phyloP scores from a whole-genome alignment of 208 protist species.

The Trypanosoma mega region DNA sequence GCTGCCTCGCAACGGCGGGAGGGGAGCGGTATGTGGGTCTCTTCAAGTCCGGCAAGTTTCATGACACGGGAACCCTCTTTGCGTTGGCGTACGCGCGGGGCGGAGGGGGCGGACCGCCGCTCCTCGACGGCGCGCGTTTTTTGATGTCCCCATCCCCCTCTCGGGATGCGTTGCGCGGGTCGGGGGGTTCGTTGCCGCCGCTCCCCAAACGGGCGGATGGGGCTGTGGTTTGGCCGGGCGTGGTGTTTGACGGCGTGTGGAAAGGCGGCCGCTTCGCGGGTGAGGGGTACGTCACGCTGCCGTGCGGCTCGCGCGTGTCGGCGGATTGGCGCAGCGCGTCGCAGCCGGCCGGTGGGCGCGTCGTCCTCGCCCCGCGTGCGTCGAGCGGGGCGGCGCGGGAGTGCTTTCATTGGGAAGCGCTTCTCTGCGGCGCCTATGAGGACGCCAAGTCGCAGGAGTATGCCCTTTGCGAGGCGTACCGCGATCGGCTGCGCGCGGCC shows the following conservation, averaged over 20 bases:
- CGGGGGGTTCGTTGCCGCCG: not conserved
- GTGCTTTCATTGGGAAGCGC: constrained; percentile 80
- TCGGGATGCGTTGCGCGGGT: not conserved
- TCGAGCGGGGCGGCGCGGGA: constrained; percentile 34
- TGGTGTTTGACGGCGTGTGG: constrained; percentile 75
- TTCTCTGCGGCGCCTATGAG: constrained; percentile 40
- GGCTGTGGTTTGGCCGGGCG: constrained; percentile 26
- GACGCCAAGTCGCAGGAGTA: constrained; percentile 20
- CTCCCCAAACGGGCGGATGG: not conserved
- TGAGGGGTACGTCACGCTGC: constrained; percentile 70
- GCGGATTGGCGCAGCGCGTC: constrained; percentile 60
- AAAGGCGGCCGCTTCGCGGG: constrained; percentile 44
- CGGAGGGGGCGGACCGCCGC: not conserved
- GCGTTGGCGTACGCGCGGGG: constrained; percentile 10
- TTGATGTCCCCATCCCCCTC: not conserved
- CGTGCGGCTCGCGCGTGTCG: constrained; percentile 48
- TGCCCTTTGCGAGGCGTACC: constrained; percentile 16
- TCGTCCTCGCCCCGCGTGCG: constrained; percentile 30
- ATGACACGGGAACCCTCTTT: constrained; percentile 75
- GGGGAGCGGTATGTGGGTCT: constrained; percentile 75
- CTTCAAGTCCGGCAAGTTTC: constrained; percentile 52
- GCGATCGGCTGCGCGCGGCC: constrained; percentile 32
- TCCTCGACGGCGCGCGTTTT: constrained; percentile 32
- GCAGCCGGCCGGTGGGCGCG: constrained; percentile 40
- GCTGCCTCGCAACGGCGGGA: constrained; percentile 52